These are phyloP conservation scores for Thyridium curvatum DNA, from an alignment of 2,329 filamentous ascomycete genomes.

Conservation along the genomic window DNA sequence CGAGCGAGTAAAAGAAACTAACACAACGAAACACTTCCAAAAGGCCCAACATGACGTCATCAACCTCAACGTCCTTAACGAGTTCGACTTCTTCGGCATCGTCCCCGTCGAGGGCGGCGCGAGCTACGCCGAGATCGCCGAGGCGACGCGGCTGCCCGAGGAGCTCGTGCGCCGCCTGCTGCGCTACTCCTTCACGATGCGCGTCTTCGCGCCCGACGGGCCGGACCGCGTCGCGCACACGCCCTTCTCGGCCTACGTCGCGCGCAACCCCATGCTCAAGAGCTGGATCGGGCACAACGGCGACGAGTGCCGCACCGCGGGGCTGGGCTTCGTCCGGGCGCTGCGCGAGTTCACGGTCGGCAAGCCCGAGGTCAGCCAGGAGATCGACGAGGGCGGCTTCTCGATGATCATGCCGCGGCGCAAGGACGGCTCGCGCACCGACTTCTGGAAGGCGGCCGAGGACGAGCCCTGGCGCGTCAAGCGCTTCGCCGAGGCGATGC, in stretches of 20 bases:
- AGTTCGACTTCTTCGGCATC: conserved; percentile 45
- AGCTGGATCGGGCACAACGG: conserved; percentile 29
- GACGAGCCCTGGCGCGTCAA: conserved; percentile 28
- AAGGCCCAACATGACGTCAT: conserved; percentile 3
- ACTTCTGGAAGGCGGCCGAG: conserved; percentile 30
- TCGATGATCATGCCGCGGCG: no score
- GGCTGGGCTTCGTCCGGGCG: conserved; percentile 24
- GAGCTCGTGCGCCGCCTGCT: conserved; percentile 30
- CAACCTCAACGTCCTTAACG: conserved; percentile 38
- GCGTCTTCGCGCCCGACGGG: conserved; percentile 25
- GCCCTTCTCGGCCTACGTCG: conserved; percentile 29
- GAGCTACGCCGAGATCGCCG: conserved; percentile 32
- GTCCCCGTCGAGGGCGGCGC: conserved; percentile 40
- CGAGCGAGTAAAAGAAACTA: no score
- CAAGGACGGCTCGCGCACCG: no score
- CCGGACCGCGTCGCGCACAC: conserved; percentile 24
- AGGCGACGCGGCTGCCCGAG: conserved; percentile 26
- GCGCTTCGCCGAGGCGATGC: conserved; percentile 34
- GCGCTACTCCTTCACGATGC: conserved; percentile 29
- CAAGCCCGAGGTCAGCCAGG: conserved; percentile 20
- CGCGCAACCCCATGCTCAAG: conserved; percentile 21
- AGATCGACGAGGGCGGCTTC: conserved; percentile 28
- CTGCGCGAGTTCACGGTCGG: conserved; percentile 23
- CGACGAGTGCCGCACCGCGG: conserved; percentile 28
- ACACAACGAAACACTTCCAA: no score